phyloP scores from a whole-genome alignment of 306 rosid genomes.

The Quercus engelmannii region DNA sequence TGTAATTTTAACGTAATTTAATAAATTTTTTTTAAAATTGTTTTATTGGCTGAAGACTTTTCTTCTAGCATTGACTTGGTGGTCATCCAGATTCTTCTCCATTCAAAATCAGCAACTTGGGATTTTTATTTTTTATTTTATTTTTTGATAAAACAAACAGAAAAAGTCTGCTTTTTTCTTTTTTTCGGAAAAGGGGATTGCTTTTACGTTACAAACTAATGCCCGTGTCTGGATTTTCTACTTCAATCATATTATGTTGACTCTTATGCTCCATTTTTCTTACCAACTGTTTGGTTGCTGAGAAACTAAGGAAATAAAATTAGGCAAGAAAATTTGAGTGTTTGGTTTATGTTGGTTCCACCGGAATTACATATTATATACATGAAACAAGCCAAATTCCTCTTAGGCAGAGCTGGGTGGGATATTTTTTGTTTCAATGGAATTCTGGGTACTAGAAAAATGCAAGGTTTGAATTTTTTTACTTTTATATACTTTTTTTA shows the following conservation, averaged over 20 bases:
- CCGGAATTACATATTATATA: background rate
- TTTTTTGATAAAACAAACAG: constrained; percentile 27
- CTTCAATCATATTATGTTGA: constrained; percentile 10
- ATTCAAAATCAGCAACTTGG: constrained; percentile 10
- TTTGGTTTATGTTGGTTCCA: constrained; percentile 16
- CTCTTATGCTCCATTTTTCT: constrained; percentile 30
- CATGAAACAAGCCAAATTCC: background rate
- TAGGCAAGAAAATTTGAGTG: constrained; percentile 13
- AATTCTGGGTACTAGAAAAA: background rate
- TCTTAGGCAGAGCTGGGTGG: background rate
- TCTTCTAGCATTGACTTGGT: constrained; percentile 28
- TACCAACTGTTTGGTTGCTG: constrained; percentile 42
- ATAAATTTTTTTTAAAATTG: background rate
- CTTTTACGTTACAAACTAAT: constrained; percentile 37
- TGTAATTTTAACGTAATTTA: background rate
- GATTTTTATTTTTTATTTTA: constrained; percentile 16
- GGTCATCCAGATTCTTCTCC: constrained; percentile 15
- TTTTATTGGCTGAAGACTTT: background rate
- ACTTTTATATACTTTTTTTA: no score
- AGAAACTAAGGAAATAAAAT: constrained; percentile 35
- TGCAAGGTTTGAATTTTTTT: no score
- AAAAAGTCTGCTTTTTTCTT: constrained; percentile 22
- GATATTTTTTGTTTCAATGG: background rate
- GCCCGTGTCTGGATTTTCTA: constrained; percentile 23
- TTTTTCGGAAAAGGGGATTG: constrained; percentile 31